Evolutionary conservation across 805 yeast genomes (phyloP), one percentile per base, ranked within the genome.

Genomic region (Teunomyces barrocoloradensis): DNA sequence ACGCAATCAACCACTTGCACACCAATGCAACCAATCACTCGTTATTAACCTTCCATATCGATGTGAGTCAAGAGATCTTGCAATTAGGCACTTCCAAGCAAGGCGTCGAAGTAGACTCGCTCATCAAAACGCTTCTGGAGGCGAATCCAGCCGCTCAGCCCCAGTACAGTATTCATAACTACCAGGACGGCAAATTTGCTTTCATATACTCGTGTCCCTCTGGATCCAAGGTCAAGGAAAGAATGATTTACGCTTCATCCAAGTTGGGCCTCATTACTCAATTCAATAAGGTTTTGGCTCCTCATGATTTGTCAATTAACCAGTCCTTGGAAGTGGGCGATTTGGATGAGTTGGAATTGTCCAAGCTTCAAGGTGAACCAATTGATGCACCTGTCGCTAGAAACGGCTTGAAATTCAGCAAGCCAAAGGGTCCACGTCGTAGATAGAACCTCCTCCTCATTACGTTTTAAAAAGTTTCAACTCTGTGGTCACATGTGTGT

Each of bases 201-300:
- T 90, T 92, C 63, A 80, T 91, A 28, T 89, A 89, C 62, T 77
- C 92, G 6, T 91, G 97, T 65, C 98, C 99, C 3, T 82, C 95
- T 0, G 90, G 91, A 1, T 85, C 96, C 37, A 84, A 83, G 66
- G 94, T 94, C 35, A 87, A 85, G 64, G 94, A 90, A 44, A 79
- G 98, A 57, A 92, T 92, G 97, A 64, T 90, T 43, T 89, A 90
- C 60, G 98, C 99, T 1, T 80, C 96, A 2, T 85, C 85, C 51
- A 85, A 83, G 60, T 75, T 74, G 44, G 86, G 85, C 6, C 75
- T 86, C 46, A 65, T 82, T 29, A 74, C 71, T 40, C 73, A 77
- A 48, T 68, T 87, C 59, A 72, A 75, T 50, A 51, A 60, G 15
- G 48, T 59, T 6, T 67, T 66, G 38, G 61, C 60, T 1, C 55